These are phyloP conservation scores for Mortierella sp. DNA, from an alignment of 371 early-diverging fungal genomes.

Conservation along the genomic window DNA sequence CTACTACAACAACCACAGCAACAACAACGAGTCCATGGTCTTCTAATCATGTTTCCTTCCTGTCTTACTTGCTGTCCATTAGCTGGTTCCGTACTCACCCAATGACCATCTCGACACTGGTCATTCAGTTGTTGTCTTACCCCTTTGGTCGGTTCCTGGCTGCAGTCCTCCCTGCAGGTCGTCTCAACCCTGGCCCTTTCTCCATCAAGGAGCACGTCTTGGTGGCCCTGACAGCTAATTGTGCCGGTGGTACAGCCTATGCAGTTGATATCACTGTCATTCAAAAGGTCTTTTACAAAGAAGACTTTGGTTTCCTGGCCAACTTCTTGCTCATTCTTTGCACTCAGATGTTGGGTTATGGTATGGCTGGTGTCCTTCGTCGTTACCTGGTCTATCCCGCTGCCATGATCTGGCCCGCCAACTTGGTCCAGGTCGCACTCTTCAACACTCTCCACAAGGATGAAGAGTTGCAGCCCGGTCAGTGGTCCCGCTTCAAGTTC, in stretches of 20 bases:
- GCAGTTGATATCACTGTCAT: conserved; percentile 79
- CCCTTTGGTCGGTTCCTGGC: conserved; percentile 71
- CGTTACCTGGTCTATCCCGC: conserved; percentile 80
- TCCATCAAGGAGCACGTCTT: conserved; percentile 81
- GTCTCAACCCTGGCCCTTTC: conserved; percentile 79
- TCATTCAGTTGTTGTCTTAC: conserved; percentile 73
- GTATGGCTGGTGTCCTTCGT: conserved; percentile 82
- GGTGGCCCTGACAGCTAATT: conserved; percentile 57
- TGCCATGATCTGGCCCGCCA: conserved; percentile 87
- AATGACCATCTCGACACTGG: conserved; percentile 64
- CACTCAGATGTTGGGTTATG: conserved; percentile 82
- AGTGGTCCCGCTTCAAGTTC: conserved; percentile 52
- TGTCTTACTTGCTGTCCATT: no score
- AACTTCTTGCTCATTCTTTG: conserved; percentile 68
- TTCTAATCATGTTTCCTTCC: conserved; percentile 38
- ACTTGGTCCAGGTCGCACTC: conserved; percentile 77
- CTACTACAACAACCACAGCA: conserved; percentile 69
- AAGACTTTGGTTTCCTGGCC: conserved; percentile 69
- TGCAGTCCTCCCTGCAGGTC: conserved; percentile 56
- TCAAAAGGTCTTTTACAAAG: conserved; percentile 60
- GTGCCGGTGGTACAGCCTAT: conserved; percentile 67
- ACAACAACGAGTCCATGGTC: conserved; percentile 63
- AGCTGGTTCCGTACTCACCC: conserved; percentile 76
- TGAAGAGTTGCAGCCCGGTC: conserved; percentile 56
- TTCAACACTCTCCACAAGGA: conserved; percentile 76